phyloP scores from a whole-genome alignment of 2,329 filamentous ascomycete genomes.

The Magnaporthiopsis rhizophila region DNA sequence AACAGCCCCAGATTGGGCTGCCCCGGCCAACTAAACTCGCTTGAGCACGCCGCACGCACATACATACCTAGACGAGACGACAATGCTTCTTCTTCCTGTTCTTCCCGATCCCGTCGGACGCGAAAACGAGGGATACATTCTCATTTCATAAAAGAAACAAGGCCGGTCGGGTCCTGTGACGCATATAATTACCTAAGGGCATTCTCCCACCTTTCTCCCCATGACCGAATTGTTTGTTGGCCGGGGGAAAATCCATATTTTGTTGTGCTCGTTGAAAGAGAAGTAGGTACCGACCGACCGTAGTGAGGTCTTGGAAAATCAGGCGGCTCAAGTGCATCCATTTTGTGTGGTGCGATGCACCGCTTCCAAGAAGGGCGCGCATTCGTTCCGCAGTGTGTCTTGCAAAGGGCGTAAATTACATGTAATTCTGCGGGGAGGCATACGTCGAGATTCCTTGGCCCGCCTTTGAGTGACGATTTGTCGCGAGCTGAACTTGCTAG shows the following conservation, averaged over 20 bases:
- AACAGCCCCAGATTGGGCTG: background rate
- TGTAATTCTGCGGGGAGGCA: too few species aligned
- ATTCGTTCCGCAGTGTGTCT: too few species aligned
- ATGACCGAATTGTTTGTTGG: background rate
- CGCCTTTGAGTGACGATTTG: too few species aligned
- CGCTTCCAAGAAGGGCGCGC: background rate
- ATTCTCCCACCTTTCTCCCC: background rate
- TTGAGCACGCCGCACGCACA: background rate
- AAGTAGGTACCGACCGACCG: too few species aligned
- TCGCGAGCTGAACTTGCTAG: background rate
- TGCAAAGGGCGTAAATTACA: too few species aligned
- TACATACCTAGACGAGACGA: background rate
- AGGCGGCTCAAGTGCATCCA: background rate
- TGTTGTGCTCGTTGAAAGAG: too few species aligned
- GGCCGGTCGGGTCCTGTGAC: background rate
- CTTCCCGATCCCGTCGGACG: background rate
- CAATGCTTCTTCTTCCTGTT: background rate
- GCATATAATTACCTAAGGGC: background rate
- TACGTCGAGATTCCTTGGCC: too few species aligned
- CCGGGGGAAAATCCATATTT: too few species aligned
- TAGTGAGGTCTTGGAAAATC: background rate
- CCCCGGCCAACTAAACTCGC: background rate
- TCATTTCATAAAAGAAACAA: constrained; percentile 3
- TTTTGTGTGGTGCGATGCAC: background rate
- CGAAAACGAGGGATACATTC: background rate